A percentile compares a stretch with the other conserved stretches of the same genome.
Evolutionary conservation across 208 protist species (phyloP).

Genomic region (Wallacemonas sp.): DNA sequence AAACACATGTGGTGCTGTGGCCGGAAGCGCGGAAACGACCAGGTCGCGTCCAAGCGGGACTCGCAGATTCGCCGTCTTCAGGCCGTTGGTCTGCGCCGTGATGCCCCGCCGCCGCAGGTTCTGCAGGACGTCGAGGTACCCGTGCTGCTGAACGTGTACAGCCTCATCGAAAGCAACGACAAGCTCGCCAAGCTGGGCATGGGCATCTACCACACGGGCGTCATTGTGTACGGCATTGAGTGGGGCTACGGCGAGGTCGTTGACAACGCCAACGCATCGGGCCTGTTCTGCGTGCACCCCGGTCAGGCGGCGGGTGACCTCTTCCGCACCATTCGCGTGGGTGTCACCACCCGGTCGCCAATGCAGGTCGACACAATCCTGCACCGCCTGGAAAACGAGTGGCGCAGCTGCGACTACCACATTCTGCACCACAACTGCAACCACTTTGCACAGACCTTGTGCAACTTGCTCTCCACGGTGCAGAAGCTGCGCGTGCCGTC

Average conservation of each 20-base stretch:
- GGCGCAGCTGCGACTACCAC: constrained; percentile 86
- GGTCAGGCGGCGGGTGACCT: constrained; percentile 67
- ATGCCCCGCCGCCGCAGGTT: constrained; percentile 38
- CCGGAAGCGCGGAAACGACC: constrained; percentile 20
- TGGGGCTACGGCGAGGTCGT: constrained; percentile 88
- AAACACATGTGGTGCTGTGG: constrained; percentile 62
- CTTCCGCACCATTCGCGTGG: constrained; percentile 68
- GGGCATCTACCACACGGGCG: constrained; percentile 88
- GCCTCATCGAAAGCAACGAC: constrained; percentile 67
- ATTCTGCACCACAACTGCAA: constrained; percentile 93
- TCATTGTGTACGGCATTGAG: constrained; percentile 91
- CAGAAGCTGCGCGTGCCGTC: constrained; percentile 70
- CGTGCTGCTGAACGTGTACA: constrained; percentile 88
- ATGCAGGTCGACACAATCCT: constrained; percentile 89
- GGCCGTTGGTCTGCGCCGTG: constrained; percentile 39
- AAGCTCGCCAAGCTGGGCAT: constrained; percentile 73
- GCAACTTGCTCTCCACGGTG: constrained; percentile 72
- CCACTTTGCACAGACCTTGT: constrained; percentile 86
- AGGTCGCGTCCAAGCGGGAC: constrained; percentile 32
- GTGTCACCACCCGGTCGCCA: constrained; percentile 73
- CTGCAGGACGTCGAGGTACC: constrained; percentile 36
- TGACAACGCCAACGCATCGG: constrained; percentile 61
- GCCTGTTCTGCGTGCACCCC: constrained; percentile 81
- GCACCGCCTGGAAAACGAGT: constrained; percentile 87
- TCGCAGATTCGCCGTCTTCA: constrained; percentile 24